These are phyloP conservation scores for Mycena floridula DNA, from an alignment of 768 basidiomycete species.

Conservation along the genomic window DNA sequence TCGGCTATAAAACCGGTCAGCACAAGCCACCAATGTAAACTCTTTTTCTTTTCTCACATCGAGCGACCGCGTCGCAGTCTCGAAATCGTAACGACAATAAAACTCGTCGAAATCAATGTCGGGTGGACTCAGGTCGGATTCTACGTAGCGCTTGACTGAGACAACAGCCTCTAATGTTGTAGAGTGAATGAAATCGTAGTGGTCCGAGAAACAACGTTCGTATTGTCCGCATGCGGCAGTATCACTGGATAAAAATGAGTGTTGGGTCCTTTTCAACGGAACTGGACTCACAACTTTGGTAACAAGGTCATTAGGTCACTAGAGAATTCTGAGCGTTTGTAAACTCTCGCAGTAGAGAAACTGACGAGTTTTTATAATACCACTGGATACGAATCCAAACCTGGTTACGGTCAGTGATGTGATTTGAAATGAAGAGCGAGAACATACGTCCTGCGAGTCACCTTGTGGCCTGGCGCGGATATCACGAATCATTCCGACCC, in stretches of 20 bases:
- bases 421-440: too few species aligned
- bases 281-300: too few species aligned
- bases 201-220: constrained; percentile 46
- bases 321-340: too few species aligned
- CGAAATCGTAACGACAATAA: constrained; percentile 41
- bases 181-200: constrained; percentile 39
- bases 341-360: too few species aligned
- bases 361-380: too few species aligned
- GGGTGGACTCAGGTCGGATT: constrained; percentile 29
- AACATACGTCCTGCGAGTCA: too few species aligned
- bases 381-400: constrained; percentile 52
- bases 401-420: too few species aligned
- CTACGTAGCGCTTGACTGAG: constrained; percentile 28
- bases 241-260: constrained; percentile 29
- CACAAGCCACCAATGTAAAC: background rate
- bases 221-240: constrained; percentile 30
- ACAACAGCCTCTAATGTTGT: constrained; percentile 36
- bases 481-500: constrained; percentile 45
- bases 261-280: too few species aligned
- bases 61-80: constrained; percentile 25
- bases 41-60: constrained; percentile 20
- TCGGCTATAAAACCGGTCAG: constrained; percentile 28
- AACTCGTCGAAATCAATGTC: constrained; percentile 36
- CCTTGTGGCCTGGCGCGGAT: too few species aligned
- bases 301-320: too few species aligned